Percentiles rank a stretch among this genome's conserved stretches.
Conservation (phyloP, 495 filamentous ascomycete species). For the Aspergillus kassunensis region DNA sequence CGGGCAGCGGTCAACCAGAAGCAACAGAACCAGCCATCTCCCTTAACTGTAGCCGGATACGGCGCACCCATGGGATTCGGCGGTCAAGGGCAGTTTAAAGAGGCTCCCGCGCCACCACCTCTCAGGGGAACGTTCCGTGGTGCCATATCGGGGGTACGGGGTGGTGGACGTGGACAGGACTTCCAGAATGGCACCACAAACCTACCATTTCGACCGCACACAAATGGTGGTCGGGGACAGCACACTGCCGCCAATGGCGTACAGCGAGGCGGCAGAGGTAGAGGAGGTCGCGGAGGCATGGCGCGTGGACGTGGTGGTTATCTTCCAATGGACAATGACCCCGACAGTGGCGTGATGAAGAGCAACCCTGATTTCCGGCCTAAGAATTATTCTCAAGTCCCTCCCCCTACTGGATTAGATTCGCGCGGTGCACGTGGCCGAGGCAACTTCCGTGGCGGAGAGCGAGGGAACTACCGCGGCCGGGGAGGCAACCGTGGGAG, state of each 20-base stretch:
- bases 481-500: slow-evolving; percentile 18
- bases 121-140: slow-evolving; percentile 70
- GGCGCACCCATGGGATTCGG: slow-evolving; percentile 50
- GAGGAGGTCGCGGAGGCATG: slow-evolving; percentile 26
- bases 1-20: slow-evolving; percentile 64
- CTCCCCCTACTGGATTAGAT: slow-evolving; percentile 59
- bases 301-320: slow-evolving; percentile 46
- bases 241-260: slow-evolving; percentile 17
- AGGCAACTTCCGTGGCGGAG: slow-evolving; percentile 40
- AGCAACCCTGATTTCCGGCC: slow-evolving; percentile 54
- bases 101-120: slow-evolving; percentile 64
- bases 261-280: slow-evolving; percentile 24
- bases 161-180: slow-evolving; percentile 37
- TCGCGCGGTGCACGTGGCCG: slow-evolving; percentile 6
- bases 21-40: slow-evolving; percentile 42
- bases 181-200: slow-evolving; percentile 34
- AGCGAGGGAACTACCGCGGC: slow-evolving; percentile 25
- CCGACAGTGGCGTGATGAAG: slow-evolving; percentile 45
- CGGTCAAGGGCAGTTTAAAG: slow-evolving; percentile 63
- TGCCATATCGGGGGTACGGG: slow-evolving; percentile 48
- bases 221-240: slow-evolving; percentile 22
- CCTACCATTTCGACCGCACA: slow-evolving; percentile 35
- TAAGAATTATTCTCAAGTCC: slow-evolving; percentile 66
- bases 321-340: slow-evolving; percentile 48
- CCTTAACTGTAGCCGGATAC: slow-evolving; percentile 59